phyloP scores from a whole-genome alignment of 2,329 filamentous ascomycete species.

The Penicillium oxalicum region DNA sequence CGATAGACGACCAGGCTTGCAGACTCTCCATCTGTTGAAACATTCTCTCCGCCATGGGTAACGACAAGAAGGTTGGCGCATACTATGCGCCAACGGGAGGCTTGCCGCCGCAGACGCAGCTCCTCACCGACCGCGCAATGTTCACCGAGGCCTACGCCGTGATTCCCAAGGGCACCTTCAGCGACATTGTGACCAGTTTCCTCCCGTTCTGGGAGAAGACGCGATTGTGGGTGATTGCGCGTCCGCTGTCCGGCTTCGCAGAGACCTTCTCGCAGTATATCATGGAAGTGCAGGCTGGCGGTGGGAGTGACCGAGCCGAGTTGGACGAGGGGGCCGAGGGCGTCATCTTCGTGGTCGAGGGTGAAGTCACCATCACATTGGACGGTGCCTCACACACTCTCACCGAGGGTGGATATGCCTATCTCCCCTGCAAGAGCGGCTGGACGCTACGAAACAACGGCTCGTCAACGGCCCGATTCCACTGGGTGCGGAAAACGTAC shows the following conservation, averaged over 20 bases:
- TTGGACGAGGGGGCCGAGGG: constrained; percentile 17
- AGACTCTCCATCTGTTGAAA: no score
- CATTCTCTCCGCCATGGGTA: constrained; percentile 12
- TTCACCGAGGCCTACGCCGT: constrained; percentile 23
- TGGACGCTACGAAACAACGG: constrained; percentile 20
- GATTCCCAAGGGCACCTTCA: constrained; percentile 20
- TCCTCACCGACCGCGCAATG: constrained; percentile 24
- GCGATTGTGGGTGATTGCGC: constrained; percentile 22
- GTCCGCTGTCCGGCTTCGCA: constrained; percentile 21
- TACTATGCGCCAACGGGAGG: constrained; percentile 23
- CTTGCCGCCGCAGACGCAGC: constrained; percentile 19
- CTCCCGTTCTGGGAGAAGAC: constrained; percentile 24
- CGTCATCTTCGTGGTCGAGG: constrained; percentile 20
- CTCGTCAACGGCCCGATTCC: constrained; percentile 18
- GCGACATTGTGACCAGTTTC: constrained; percentile 23
- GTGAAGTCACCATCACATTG: constrained; percentile 17
- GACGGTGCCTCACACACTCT: constrained; percentile 14
- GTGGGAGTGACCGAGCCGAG: constrained; percentile 20
- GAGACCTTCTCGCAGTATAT: constrained; percentile 26
- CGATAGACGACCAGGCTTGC: no score
- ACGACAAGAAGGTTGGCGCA: constrained; percentile 32
- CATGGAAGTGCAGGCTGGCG: constrained; percentile 21
- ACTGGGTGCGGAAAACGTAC: constrained; percentile 23
- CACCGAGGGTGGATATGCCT: constrained; percentile 21
- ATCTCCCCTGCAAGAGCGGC: constrained; percentile 19